Evolutionary conservation across 176 grass and related monocot genomes (phyloP).

Genomic region (Puccinellia tenuiflora): DNA sequence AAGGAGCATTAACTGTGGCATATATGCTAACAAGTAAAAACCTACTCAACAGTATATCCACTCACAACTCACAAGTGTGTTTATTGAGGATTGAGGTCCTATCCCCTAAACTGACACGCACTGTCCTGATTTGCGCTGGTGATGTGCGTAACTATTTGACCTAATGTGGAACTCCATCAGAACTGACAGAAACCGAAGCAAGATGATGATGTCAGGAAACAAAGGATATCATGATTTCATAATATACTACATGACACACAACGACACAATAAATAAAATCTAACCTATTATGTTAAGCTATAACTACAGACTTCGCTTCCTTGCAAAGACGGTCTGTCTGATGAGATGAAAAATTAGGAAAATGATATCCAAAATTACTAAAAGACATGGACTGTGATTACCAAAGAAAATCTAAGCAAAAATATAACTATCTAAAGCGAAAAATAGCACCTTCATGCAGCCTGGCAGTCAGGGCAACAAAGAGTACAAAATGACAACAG

Average conservation of each 20-base stretch:
- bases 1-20: neutral
- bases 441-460: neutral
- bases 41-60: neutral
- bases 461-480: neutral
- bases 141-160: too few relatives aligned
- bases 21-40: neutral
- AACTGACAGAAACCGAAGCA: too few relatives aligned
- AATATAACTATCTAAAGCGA: neutral
- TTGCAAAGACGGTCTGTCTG: neutral
- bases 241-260: too few relatives aligned
- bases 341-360: neutral
- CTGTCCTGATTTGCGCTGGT: too few relatives aligned
- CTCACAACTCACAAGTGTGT: neutral
- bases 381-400: neutral
- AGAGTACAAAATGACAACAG: neutral
- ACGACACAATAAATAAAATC: too few relatives aligned
- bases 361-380: neutral
- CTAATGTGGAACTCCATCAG: too few relatives aligned
- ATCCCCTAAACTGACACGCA: too few relatives aligned
- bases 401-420: neutral
- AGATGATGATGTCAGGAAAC: too few relatives aligned
- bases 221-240: too few relatives aligned
- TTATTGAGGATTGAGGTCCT: too few relatives aligned
- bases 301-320: too few relatives aligned
- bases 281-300: too few relatives aligned